These are phyloP conservation scores for Aureobasidium sp. DNA, from an alignment of 2,329 filamentous ascomycete genomes.

Conservation along the genomic window DNA sequence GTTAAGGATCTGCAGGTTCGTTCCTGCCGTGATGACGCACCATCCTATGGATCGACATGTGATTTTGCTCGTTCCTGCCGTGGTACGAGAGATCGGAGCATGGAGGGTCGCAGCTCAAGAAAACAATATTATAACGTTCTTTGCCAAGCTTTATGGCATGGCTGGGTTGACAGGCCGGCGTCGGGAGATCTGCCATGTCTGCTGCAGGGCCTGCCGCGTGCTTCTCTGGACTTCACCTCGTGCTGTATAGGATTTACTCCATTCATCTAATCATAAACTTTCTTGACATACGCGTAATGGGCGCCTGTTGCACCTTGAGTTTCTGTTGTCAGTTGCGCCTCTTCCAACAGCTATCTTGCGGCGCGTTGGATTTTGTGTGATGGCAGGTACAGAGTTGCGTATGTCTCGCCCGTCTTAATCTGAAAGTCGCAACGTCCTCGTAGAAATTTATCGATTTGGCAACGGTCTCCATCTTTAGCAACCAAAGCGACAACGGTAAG, in stretches of 20 bases:
- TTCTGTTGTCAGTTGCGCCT: background rate
- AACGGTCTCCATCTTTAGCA: constrained; percentile 13
- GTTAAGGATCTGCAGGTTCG: constrained; percentile 10
- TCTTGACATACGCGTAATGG: background rate
- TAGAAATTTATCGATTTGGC: constrained; percentile 15
- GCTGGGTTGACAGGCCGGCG: constrained; percentile 2
- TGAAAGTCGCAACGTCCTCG: constrained; percentile 4
- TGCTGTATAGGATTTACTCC: background rate
- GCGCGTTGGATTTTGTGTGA: background rate
- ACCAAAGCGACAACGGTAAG: constrained; percentile 1
- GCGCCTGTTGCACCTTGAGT: background rate
- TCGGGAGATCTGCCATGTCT: constrained; percentile 3
- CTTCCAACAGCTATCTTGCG: background rate
- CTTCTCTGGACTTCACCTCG: constrained; percentile 5
- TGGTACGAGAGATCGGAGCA: constrained; percentile 1
- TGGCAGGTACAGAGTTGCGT: background rate
- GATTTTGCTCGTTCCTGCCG: constrained; percentile 1
- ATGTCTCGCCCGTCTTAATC: constrained; percentile 9
- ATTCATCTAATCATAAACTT: background rate
- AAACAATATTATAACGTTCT: constrained; percentile 6
- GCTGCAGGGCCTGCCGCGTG: constrained; percentile 3
- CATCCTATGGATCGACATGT: background rate
- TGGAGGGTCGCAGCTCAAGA: background rate
- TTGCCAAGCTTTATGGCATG: constrained; percentile 3
- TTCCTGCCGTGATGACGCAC: constrained; percentile 1